Evolutionary conservation across 192 early-diverging fungal genomes (phyloP), one percentile per base, ranked within the genome.

Genomic region (Jimgerdemannia flammicorona): DNA sequence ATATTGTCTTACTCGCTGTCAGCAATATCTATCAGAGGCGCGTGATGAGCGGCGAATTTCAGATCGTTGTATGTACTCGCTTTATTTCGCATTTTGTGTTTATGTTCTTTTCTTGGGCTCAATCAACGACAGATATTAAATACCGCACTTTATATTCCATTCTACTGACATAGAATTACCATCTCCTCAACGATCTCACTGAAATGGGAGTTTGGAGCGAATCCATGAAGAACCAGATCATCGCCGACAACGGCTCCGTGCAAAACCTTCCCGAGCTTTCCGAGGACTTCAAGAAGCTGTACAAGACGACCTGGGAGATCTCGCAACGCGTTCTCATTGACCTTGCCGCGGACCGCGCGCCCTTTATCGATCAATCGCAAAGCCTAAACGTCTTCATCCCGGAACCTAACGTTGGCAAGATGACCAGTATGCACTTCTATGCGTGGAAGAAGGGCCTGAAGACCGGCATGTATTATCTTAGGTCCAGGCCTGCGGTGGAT

Each of bases 401-500:
- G 66, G 95, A 95, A 44, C 92, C 96, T 4, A 94, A 89, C 74
- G 92, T 90, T 82, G 93, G 92, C 75, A 97, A 96, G 86, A 91
- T 99, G 67, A 95, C 97, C 2, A 92, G 90, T 20, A 99, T 99
- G 97, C 97, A 99, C 83, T 98, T 99, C 78, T 96, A 97, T 81
- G 96, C 93, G 2, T 99, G 96, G 96, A 93, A 93, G 81, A 92
- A 94, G 86, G 96, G 96, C 2, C 87, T 98, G 44, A 99, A 98
- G 90, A 98, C 96, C n/a, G 96, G 96, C 72, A 97, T 97, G 97
- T 98, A 99, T 84, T 98, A 98, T 79, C 83, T 97, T 72, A 92
- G 96, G 69, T 93, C 95, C 4, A 89, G 95, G 66, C 96, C 96
- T 19, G 96, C 96, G 9, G 94, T 90, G 14, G 96, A 98, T 78